Evolutionary conservation across 768 basidiomycete genomes (phyloP).

Genomic region (Russula sp.): DNA sequence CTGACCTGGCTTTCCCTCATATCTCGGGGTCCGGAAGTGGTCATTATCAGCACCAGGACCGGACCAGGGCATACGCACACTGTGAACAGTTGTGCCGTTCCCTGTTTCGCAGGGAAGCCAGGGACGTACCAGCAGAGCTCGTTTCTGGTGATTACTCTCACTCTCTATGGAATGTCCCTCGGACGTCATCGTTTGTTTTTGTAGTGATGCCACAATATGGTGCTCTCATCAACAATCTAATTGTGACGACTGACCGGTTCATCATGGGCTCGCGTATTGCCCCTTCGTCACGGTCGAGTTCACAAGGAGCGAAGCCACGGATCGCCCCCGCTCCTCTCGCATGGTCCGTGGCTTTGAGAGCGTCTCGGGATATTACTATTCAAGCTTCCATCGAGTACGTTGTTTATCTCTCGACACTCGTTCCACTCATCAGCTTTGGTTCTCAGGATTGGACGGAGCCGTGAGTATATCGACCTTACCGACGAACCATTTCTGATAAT

Average conservation of each 20-base stretch:
- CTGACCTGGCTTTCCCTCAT: neutral
- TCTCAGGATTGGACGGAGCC: neutral
- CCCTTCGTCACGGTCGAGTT: neutral
- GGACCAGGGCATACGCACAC: neutral
- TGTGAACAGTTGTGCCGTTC: neutral
- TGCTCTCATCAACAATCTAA: neutral
- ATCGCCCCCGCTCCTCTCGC: neutral
- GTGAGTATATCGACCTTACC: neutral
- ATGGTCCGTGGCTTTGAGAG: constrained; percentile 12
- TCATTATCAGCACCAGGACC: neutral
- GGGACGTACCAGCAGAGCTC: neutral
- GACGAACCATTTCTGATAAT: neutral
- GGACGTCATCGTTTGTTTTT: neutral
- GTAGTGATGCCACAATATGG: neutral
- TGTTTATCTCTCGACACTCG: neutral
- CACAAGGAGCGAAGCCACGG: neutral
- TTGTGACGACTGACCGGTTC: neutral
- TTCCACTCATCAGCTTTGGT: neutral
- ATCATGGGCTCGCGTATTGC: neutral
- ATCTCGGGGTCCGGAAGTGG: neutral
- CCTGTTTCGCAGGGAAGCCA: neutral
- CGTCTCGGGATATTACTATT: neutral
- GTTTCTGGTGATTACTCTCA: constrained; percentile 1
- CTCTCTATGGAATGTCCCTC: neutral
- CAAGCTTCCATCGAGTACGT: constrained; percentile 16